Percentiles rank a stretch among this genome's conserved stretches.
Conservation (phyloP, 2,329 filamentous ascomycete genomes). For the Talaromyces amestolkiae region DNA sequence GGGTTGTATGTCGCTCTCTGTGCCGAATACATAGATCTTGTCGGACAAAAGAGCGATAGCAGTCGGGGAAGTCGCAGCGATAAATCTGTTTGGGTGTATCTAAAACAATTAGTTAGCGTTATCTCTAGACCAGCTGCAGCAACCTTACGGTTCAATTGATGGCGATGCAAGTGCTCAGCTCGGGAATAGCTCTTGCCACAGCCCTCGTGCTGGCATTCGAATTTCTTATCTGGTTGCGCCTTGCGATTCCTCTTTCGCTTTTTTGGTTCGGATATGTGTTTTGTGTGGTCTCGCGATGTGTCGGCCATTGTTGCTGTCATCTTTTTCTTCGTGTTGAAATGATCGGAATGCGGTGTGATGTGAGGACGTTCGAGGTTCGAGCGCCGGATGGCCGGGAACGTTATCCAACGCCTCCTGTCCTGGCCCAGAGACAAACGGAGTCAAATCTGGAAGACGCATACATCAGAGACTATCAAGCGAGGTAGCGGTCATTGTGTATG, state of each 20-base stretch:
- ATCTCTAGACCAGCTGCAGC: not conserved
- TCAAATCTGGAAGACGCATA: constrained; percentile 9
- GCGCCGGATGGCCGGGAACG: not conserved
- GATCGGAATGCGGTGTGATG: not conserved
- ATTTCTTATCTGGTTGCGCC: constrained; percentile 52
- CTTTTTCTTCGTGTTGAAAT: not conserved
- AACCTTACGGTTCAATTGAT: constrained; percentile 83
- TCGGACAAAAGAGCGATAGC: constrained; percentile 84
- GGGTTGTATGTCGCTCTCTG: constrained; percentile 72
- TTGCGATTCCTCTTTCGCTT: constrained; percentile 48
- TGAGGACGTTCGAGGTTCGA: not conserved
- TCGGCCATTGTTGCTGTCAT: constrained; percentile 26
- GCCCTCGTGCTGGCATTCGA: constrained; percentile 77
- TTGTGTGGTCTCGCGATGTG: constrained; percentile 20
- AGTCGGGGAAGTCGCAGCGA: constrained; percentile 87
- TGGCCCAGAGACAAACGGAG: constrained; percentile 13
- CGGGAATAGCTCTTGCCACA: constrained; percentile 96
- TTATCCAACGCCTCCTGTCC: constrained; percentile 17
- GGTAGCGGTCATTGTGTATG: not conserved
- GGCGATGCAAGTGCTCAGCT: constrained; percentile 93
- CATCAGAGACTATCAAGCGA: constrained; percentile 15
- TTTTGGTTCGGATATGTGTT: constrained; percentile 30
- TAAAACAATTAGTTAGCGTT: constrained; percentile 33
- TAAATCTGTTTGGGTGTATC: constrained; percentile 95
- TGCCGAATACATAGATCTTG: constrained; percentile 88